Evolutionary conservation across 1,284 basidiomycete species (phyloP), one percentile per base, ranked within the genome.

Genomic region (Pseudomicrostroma phylloplanum): DNA sequence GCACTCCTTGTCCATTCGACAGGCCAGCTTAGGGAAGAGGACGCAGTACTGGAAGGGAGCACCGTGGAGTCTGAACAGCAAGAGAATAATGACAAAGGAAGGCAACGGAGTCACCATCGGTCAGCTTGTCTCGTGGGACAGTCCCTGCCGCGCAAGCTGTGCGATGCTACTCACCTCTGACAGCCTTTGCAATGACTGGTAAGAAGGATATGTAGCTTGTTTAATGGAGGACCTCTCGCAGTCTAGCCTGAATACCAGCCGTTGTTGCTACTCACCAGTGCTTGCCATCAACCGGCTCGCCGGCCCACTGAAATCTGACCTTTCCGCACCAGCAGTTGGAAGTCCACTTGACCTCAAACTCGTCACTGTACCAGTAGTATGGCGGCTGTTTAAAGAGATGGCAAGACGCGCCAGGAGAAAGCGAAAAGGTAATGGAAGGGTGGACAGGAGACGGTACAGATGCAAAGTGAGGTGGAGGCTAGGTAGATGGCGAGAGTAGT

Each of bases 241-340:
- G n/a, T n/a, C n/a, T n/a, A n/a, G n/a, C n/a, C n/a, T n/a, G n/a
- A n/a, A n/a, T n/a, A n/a, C n/a, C n/a, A n/a, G n/a, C 30, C 30
- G 9, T 36, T 36, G 30, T 3, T 9, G 9, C 30, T 36, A 36
- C 30, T 36, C 30, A 36, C 30, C 30, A 54, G 62, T 67, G 66
- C 39, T 66, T 67, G 58, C 64, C 66, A 43, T 70, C 68, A 51
- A 67, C 67, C 1, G 66, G 66, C 11, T 70, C 68, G n/a, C 68
- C 68, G 56, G 67, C 66, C 39, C 65, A 70, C 39, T 67, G 66
- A 53, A 70, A 70, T n/a, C 62, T 61, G 55, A 70, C 68, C 36
- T 66, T 67, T 8, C 66, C 62, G 40, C 68, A 70, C 66, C 66
- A 67, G 56, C 68, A 70, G 23, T 56, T 60, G 17, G 63, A 60